These are phyloP conservation scores for Mucor mucedo DNA, from an alignment of 371 early-diverging fungal species.

Conservation along the genomic window DNA sequence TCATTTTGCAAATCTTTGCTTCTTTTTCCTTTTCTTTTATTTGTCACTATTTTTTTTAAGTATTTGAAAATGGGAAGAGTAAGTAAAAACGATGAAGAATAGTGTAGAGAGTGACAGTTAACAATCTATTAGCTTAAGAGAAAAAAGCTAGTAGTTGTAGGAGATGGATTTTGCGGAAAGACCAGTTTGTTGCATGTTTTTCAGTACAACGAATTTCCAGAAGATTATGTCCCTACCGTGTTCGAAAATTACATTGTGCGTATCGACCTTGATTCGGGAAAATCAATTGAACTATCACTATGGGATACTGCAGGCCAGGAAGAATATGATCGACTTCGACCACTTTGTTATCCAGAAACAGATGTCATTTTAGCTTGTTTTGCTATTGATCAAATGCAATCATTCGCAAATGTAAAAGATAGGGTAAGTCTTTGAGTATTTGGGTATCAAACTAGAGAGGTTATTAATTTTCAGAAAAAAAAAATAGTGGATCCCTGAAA, in stretches of 20 bases:
- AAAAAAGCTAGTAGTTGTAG: constrained; percentile 75
- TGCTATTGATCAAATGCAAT: constrained; percentile 49
- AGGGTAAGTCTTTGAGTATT: constrained; percentile 8
- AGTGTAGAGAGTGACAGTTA: background rate
- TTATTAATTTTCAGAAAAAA: background rate
- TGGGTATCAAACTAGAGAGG: background rate
- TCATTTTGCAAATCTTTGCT: background rate
- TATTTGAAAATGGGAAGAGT: constrained; percentile 1
- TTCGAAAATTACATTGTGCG: constrained; percentile 84
- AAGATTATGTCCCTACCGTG: constrained; percentile 64
- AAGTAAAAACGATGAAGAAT: background rate
- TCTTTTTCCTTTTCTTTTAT: background rate
- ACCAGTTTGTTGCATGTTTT: constrained; percentile 69
- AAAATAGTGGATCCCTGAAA: constrained; percentile 28
- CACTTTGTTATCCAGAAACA: constrained; percentile 54
- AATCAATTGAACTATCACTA: constrained; percentile 75
- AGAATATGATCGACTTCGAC: constrained; percentile 55
- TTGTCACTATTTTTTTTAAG: background rate
- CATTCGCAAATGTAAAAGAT: constrained; percentile 47
- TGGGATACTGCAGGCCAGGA: constrained; percentile 89
- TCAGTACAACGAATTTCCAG: constrained; percentile 63
- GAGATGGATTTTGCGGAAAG: constrained; percentile 76
- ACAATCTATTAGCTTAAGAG: constrained; percentile 10
- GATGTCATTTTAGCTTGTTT: constrained; percentile 55
- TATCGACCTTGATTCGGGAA: constrained; percentile 75